Evolutionary conservation across 2,329 filamentous ascomycete species (phyloP).

Genomic region (Delphinella strobiligena): DNA sequence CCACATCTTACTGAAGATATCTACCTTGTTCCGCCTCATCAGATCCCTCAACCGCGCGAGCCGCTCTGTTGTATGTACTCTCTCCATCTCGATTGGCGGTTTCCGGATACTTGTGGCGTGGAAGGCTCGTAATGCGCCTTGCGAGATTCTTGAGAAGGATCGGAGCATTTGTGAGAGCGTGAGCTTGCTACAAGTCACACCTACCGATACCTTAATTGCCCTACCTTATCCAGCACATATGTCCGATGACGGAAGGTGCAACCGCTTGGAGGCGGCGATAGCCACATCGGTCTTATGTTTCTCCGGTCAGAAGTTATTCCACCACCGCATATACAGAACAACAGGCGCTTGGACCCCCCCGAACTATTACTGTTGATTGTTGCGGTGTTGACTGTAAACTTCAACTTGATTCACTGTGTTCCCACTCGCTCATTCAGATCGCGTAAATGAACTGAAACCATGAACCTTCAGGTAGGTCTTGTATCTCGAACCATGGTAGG

Average conservation of each 20-base stretch:
- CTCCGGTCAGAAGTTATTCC: too few species aligned
- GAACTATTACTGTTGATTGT: too few species aligned
- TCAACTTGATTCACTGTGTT: too few species aligned
- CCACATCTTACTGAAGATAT: conserved; percentile 68
- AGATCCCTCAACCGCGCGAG: conserved; percentile 65
- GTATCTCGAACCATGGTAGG: too few species aligned
- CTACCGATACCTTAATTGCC: not conserved
- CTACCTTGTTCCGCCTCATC: conserved; percentile 78
- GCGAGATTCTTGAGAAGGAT: conserved; percentile 1
- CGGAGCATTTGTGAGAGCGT: conserved; percentile 6
- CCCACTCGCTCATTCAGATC: too few species aligned
- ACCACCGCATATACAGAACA: too few species aligned
- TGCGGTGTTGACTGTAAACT: too few species aligned
- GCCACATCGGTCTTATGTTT: too few species aligned
- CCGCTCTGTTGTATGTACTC: conserved; percentile 65
- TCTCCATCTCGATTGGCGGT: conserved; percentile 50
- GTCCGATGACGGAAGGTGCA: not conserved
- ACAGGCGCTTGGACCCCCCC: too few species aligned
- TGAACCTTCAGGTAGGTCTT: too few species aligned
- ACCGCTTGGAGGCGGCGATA: not conserved
- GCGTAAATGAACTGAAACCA: too few species aligned
- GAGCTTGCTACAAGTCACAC: too few species aligned
- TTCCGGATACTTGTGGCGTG: conserved; percentile 12
- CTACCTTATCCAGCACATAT: not conserved
- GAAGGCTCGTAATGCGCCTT: conserved; percentile 12